Evolutionary conservation across 257 asterid genomes (phyloP).

Genomic region (Verbascum thapsus): DNA sequence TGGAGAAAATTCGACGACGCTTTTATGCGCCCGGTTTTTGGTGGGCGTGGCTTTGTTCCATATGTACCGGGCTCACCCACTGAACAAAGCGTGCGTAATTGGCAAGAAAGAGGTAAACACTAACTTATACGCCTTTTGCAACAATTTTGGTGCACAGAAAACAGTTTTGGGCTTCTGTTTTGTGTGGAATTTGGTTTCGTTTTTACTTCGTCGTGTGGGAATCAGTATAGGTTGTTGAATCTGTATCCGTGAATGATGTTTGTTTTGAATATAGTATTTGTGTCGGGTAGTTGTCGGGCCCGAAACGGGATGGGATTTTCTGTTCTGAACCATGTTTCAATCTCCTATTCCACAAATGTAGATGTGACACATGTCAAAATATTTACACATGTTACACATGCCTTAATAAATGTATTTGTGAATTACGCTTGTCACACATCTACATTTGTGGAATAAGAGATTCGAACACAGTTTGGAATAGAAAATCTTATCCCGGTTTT

Average conservation of each 20-base stretch:
- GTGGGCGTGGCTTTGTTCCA: constrained; percentile 96
- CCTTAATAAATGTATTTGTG: too few relatives aligned
- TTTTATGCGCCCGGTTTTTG: constrained; percentile 96
- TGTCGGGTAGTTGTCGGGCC: constrained; percentile 14
- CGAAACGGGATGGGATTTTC: too few relatives aligned
- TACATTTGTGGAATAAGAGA: too few relatives aligned
- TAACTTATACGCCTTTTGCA: not conserved
- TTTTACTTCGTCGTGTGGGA: not conserved
- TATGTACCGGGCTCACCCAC: constrained; percentile 86
- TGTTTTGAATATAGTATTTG: constrained; percentile 24
- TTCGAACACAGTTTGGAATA: too few relatives aligned
- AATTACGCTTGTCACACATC: too few relatives aligned
- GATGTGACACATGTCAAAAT: too few relatives aligned
- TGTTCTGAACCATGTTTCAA: too few relatives aligned
- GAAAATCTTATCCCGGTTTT: too few relatives aligned
- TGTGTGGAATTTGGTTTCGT: constrained; percentile 13
- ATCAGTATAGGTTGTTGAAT: constrained; percentile 10
- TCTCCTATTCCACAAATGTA: too few relatives aligned
- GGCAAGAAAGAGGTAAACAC: constrained; percentile 37
- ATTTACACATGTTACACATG: too few relatives aligned
- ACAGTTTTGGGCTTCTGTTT: constrained; percentile 31
- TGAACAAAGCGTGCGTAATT: constrained; percentile 44
- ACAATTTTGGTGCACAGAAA: not conserved
- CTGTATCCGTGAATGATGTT: constrained; percentile 22
- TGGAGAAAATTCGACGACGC: constrained; percentile 92